phyloP scores from a whole-genome alignment of 2,329 filamentous ascomycete genomes.

The Elsinoe australis region DNA sequence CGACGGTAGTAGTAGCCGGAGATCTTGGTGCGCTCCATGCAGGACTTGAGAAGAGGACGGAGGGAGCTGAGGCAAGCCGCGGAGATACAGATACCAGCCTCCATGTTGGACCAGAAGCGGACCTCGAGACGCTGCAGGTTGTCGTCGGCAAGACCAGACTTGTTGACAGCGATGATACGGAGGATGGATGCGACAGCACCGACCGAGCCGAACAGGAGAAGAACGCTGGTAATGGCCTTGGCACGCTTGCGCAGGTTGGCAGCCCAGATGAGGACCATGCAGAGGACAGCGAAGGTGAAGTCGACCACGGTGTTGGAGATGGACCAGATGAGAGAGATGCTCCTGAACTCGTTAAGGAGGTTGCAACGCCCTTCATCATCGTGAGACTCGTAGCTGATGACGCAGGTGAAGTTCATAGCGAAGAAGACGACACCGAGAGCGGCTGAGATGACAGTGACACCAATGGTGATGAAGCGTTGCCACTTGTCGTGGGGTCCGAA shows the following conservation, averaged over 20 bases:
- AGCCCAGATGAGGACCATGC: constrained; percentile 9
- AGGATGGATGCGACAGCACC: constrained; percentile 5
- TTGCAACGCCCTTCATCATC: constrained; percentile 8
- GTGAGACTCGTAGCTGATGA: constrained; percentile 15
- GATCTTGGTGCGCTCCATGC: constrained; percentile 15
- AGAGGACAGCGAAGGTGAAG: constrained; percentile 12
- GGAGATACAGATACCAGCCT: constrained; percentile 91
- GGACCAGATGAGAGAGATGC: constrained; percentile 5
- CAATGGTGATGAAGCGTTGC: constrained; percentile 12
- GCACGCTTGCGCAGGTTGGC: constrained; percentile 13
- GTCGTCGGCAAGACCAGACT: background rate
- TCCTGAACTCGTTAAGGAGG: constrained; percentile 6
- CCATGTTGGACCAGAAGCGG: constrained; percentile 16
- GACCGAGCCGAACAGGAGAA: constrained; percentile 10
- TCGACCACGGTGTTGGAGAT: constrained; percentile 7
- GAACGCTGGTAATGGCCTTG: constrained; percentile 5
- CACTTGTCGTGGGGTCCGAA: constrained; percentile 12
- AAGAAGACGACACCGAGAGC: constrained; percentile 12
- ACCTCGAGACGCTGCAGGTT: constrained; percentile 16
- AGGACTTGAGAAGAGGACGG: constrained; percentile 10
- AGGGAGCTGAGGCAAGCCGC: constrained; percentile 79
- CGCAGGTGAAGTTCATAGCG: constrained; percentile 17
- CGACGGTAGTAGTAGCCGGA: constrained; percentile 15
- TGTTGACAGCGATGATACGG: constrained; percentile 14
- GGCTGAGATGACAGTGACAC: background rate